A percentile compares a stretch with the other conserved stretches of the same genome.
Evolutionary conservation across 2,329 filamentous ascomycete species (phyloP).

Genomic region (Nemania sp.): DNA sequence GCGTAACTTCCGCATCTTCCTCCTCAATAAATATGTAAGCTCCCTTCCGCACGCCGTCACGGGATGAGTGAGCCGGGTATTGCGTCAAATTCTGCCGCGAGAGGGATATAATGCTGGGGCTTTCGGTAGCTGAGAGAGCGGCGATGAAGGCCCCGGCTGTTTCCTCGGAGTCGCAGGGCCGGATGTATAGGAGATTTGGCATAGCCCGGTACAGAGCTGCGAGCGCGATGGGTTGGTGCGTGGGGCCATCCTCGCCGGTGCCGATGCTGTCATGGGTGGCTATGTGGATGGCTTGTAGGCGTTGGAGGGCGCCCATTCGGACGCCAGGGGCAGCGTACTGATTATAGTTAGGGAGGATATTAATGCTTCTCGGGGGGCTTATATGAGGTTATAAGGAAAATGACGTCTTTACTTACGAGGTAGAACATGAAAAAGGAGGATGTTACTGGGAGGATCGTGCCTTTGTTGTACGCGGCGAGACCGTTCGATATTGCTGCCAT

Average conservation of each 20-base stretch:
- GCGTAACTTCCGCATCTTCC: no score
- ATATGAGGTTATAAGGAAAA: no score
- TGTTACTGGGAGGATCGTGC: conserved; percentile 68
- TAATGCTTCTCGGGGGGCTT: no score
- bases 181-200: conserved; percentile 71
- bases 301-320: conserved; percentile 69
- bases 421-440: conserved; percentile 75
- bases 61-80: no score
- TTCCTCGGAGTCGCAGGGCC: conserved; percentile 70
- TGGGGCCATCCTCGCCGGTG: conserved; percentile 70
- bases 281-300: conserved; percentile 67
- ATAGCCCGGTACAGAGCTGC: conserved; percentile 70
- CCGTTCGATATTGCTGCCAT: conserved; percentile 71
- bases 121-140: no score
- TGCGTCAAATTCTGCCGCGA: no score
- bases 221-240: conserved; percentile 71
- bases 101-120: no score
- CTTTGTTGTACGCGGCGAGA: conserved; percentile 67
- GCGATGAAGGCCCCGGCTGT: background rate
- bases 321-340: conserved; percentile 59
- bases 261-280: conserved; percentile 73
- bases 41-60: no score
- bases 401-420: conserved; percentile 42
- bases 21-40: no score
- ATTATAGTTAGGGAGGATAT: background rate